Base-by-base conservation (phyloP, 1,139 yeast genomes). In the Lodderomyces parapsilosis region DNA sequence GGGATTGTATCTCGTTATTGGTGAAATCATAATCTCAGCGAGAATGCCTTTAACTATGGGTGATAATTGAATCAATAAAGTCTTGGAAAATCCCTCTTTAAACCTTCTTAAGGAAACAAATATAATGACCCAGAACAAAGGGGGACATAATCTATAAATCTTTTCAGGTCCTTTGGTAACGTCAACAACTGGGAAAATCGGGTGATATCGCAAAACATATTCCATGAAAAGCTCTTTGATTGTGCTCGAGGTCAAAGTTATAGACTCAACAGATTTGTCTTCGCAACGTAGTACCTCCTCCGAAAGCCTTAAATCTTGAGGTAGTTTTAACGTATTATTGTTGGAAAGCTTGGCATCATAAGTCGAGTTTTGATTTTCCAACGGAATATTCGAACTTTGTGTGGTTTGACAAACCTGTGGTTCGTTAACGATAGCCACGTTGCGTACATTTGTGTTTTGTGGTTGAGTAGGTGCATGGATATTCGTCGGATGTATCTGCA, bases 101-200 rank as follows among this genome's bases (percentile, higher is more conserved):
- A 66, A 74, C 40, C 90, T 65, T 50, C 98, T 73, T 33, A 90
- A 68, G 0, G 96, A 86, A 1, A 88, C 86, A 37, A 90, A 78
- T 82, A 91, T 83, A 17, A 93, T 83, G 0, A 93, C 93, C 99
- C 99, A 93, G 56, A 93, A 93, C 19, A 93, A 68, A 2, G 94
- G 83, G 0, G 97, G 96, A 48, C 96, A 88, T 13, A 86, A 71
- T 47, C 78, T 67, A 59, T 86, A 86, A 6, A 91, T 77, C 42
- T 81, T 68, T 53, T 89, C 96, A 0, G 96, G 95, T 1, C 97
- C 96, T 46, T 78, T 79, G 6, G 71, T 52, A 1, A 91, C 76
- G 56, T 91, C 96, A 2, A 91, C 95, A 2, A 91, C 87, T 0
- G 98, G 98, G 39, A 93, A 60, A 42, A 87, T 83, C 0, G 88